These are phyloP conservation scores for Citrus maxima DNA, from an alignment of 345 rosid genomes.

Conservation along the genomic window DNA sequence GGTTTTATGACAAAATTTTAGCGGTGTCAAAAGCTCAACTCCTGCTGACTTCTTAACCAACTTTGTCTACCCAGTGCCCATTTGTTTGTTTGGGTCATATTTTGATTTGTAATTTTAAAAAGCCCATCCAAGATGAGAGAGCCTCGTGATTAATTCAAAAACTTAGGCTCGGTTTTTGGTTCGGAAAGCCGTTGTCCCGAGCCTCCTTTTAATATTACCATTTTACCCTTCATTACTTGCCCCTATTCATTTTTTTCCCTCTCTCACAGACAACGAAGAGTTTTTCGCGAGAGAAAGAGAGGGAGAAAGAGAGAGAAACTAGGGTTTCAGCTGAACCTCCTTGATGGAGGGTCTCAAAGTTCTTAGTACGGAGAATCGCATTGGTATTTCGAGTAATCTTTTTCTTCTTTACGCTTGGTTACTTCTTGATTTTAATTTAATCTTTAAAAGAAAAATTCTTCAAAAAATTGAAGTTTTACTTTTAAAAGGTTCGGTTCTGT, in stretches of 20 bases:
- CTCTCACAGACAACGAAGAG: neutral
- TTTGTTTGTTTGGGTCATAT: too few species aligned
- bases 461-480: neutral
- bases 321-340: slow-evolving; percentile 8
- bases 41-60: too few species aligned
- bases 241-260: neutral
- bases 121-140: too few species aligned
- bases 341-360: slow-evolving; percentile 17
- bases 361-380: neutral
- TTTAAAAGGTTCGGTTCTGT: neutral
- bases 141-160: too few species aligned
- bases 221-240: slow-evolving; percentile 5
- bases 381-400: slow-evolving; percentile 12
- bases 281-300: neutral
- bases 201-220: neutral
- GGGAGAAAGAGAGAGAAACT: neutral
- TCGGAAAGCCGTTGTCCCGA: slow-evolving; percentile 11
- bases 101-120: too few species aligned
- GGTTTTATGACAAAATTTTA: too few species aligned
- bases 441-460: neutral
- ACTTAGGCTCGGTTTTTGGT: slow-evolving; percentile 6
- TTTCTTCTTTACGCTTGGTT: neutral
- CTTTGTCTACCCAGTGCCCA: too few species aligned
- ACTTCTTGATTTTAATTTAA: neutral
- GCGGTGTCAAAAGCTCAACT: too few species aligned